Evolutionary conservation across 139 green algal species (phyloP), one percentile per base, ranked within the genome.

Genomic region (Yamagishiella unicocca): DNA sequence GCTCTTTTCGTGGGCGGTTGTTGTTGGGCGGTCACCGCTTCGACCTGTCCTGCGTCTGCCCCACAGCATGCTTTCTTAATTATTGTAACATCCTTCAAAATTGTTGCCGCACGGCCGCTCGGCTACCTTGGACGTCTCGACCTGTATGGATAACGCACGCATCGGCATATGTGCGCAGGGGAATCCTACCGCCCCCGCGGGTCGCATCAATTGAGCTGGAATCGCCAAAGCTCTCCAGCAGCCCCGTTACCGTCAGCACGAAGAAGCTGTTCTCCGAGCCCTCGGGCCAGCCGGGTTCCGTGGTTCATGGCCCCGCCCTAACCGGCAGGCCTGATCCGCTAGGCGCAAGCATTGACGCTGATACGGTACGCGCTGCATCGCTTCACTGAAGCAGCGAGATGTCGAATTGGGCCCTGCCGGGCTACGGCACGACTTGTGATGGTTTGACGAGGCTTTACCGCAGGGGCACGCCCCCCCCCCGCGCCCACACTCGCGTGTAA

Each of bases 281-380:
- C 19, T 84, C 74, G 14, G 77, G 79, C 21, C 87, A 89, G 37
- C 88, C 72, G 4, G 66, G 4, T 0, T 62, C 70, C 5, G 68
- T 24, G 37, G 82, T 73, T 2, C 85, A 79, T 37, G 61, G 71
- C 14, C 50, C 68, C 5, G 81, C 62, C 2, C 75, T 87, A 8
- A 67, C 76, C 6, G 88, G 84, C 12, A 55, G 50, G 2, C 66
- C 83, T 5, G 84, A 83, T 17, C 84, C 84, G 0, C 61, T 90
- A n/a, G 88, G 87, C 8, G 88, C 90, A 4, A 89, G 82, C 55
- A 62, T 89, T 2, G 83, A 84, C 37, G 43, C 54, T 17, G 46
- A 45, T 2, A 82, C 88, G 46, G 83, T 89, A 62, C 55, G 73
- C 31, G 24, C 25, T 45, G 17, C n/a, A n/a, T n/a, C n/a, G n/a